Evolutionary conservation across 2,329 filamentous ascomycete species (phyloP).

Genomic region (Neonectria sp.): DNA sequence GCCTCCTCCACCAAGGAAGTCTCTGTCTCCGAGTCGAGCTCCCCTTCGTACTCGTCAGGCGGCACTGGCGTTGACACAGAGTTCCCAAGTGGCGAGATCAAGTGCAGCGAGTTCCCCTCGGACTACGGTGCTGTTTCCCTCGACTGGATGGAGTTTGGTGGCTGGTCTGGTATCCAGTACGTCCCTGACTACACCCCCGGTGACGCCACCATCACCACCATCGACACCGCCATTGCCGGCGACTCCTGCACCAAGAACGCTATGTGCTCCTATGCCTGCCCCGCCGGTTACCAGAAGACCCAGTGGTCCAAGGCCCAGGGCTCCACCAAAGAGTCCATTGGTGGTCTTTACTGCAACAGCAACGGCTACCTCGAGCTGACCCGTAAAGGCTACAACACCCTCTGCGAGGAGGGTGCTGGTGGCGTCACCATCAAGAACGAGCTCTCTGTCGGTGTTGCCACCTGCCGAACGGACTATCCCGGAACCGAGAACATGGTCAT

Average conservation of each 20-base stretch:
- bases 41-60: constrained; percentile 43
- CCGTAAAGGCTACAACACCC: constrained; percentile 74
- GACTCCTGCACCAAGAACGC: constrained; percentile 72
- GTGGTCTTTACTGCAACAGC: constrained; percentile 85
- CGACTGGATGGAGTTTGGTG: constrained; percentile 77
- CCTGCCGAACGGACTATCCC: constrained; percentile 98
- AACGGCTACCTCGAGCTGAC: constrained; percentile 84
- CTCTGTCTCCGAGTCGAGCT: constrained; percentile 43
- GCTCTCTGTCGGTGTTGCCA: constrained; percentile 74
- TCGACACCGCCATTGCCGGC: constrained; percentile 75
- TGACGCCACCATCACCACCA: constrained; percentile 70
- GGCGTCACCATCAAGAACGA: constrained; percentile 84
- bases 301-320: constrained; percentile 91
- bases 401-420: constrained; percentile 82
- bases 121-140: constrained; percentile 84
- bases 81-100: constrained; percentile 83
- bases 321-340: constrained; percentile 84
- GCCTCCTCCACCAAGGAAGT: constrained; percentile 37
- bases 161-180: constrained; percentile 86
- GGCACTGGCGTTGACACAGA: constrained; percentile 71
- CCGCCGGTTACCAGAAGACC: constrained; percentile 90
- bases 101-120: constrained; percentile 82
- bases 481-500: constrained; percentile 92
- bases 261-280: constrained; percentile 95
- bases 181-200: constrained; percentile 65